A percentile compares a stretch with the other conserved stretches of the same genome.
Evolutionary conservation across 2,329 filamentous ascomycete genomes (phyloP).

Genomic region (Aspergillus flavus): DNA sequence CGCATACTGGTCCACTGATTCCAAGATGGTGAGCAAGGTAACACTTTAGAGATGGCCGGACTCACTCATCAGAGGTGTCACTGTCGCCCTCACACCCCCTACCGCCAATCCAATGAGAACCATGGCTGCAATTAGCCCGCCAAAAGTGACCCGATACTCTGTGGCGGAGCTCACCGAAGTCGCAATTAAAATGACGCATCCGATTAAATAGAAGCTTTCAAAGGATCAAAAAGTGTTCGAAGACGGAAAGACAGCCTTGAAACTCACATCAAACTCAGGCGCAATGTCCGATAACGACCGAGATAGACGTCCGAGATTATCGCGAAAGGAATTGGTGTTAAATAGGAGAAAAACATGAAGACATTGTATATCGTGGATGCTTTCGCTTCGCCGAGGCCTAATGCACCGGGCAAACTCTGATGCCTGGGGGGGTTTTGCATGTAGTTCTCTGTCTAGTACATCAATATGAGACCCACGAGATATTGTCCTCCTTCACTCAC

Average conservation of each 20-base stretch:
- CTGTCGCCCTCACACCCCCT: constrained; percentile 40
- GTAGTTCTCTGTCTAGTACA: constrained; percentile 15
- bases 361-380: constrained; percentile 58
- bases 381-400: constrained; percentile 55
- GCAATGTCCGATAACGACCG: constrained; percentile 42
- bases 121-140: constrained; percentile 33
- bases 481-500: neutral
- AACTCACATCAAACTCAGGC: constrained; percentile 30
- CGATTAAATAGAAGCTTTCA: neutral
- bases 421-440: constrained; percentile 15
- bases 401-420: constrained; percentile 51
- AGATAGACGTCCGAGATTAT: constrained; percentile 43
- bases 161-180: constrained; percentile 23
- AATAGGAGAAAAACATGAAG: constrained; percentile 57
- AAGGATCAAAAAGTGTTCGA: constrained; percentile 10
- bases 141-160: constrained; percentile 15
- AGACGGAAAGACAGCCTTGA: constrained; percentile 5
- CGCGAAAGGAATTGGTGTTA: constrained; percentile 39
- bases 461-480: neutral
- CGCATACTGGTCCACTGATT: constrained; percentile 36
- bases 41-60: constrained; percentile 2
- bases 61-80: constrained; percentile 37
- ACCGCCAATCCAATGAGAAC: constrained; percentile 42
- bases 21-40: neutral
- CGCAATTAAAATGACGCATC: constrained; percentile 25